A percentile compares a stretch with the other conserved stretches of the same genome.
Conservation (phyloP, 768 basidiomycete species). For the Nidula microcarpa region DNA sequence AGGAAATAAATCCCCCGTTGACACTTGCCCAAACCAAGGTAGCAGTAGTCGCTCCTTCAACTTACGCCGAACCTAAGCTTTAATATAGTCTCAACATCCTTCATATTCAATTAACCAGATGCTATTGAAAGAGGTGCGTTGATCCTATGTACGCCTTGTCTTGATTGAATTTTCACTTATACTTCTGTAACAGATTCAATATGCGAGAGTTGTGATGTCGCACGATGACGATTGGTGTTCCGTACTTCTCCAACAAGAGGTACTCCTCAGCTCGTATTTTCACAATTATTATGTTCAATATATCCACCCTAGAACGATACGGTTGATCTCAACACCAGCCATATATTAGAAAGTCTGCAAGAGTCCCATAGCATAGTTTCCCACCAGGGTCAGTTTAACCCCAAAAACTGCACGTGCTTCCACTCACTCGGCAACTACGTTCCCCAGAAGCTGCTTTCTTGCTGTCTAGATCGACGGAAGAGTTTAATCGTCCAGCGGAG, state of each 20-base stretch:
- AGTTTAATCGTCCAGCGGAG: too few species aligned
- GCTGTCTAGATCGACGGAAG: too few species aligned
- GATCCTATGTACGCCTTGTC: not conserved
- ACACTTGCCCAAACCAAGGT: not conserved
- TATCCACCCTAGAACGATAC: too few species aligned
- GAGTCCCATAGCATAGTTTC: too few species aligned
- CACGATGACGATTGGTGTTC: conserved; percentile 6
- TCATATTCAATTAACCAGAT: not conserved
- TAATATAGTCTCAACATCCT: not conserved
- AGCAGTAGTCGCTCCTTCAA: not conserved
- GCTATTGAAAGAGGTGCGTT: not conserved
- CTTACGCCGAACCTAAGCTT: not conserved
- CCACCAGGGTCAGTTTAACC: too few species aligned
- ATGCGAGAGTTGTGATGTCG: conserved; percentile 1
- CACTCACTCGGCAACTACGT: too few species aligned
- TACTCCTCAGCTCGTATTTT: too few species aligned
- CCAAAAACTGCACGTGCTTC: too few species aligned
- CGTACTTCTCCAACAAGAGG: not conserved
- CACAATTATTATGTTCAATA: too few species aligned
- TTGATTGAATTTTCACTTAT: not conserved
- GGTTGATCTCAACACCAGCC: too few species aligned
- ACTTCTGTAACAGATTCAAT: not conserved
- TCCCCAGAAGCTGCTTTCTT: too few species aligned
- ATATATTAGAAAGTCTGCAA: too few species aligned
- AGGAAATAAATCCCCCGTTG: not conserved